A percentile compares a stretch with the other conserved stretches of the same genome.
Conservation (phyloP, 2,329 filamentous ascomycete species). For the Juglanconis oblonga region DNA sequence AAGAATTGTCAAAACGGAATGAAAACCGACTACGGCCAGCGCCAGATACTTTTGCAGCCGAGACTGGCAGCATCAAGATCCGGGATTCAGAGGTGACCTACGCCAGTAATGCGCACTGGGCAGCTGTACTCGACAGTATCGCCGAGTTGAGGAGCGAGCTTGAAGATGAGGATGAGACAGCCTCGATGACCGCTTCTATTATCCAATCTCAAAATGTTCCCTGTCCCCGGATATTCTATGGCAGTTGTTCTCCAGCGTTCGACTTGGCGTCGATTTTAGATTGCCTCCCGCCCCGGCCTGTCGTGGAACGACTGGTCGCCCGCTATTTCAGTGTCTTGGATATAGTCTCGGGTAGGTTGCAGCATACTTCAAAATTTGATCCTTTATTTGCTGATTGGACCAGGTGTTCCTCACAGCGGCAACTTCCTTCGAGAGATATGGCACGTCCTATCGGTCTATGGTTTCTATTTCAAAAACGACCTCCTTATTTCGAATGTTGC, state of each 20-base stretch:
- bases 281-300: constrained; percentile 29
- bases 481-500: too few relatives aligned
- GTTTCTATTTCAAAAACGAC: background rate
- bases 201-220: constrained; percentile 6
- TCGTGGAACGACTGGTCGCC: constrained; percentile 33
- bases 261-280: constrained; percentile 31
- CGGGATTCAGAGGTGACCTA: constrained; percentile 28
- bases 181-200: background rate
- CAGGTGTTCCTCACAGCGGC: constrained; percentile 26
- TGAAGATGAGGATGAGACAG: constrained; percentile 27
- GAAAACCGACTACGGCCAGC: too few relatives aligned
- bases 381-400: too few relatives aligned
- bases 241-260: constrained; percentile 21
- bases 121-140: constrained; percentile 37
- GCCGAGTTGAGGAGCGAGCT: constrained; percentile 30
- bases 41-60: background rate
- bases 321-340: constrained; percentile 34
- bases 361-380: too few relatives aligned
- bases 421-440: constrained; percentile 29
- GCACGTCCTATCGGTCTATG: background rate
- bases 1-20: too few relatives aligned
- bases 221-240: constrained; percentile 31
- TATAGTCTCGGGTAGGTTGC: constrained; percentile 22
- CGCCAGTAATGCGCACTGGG: constrained; percentile 36
- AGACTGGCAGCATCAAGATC: constrained; percentile 29